Evolutionary conservation across 2,329 filamentous ascomycete species (phyloP).

Genomic region (Cladobotryum protrusum): DNA sequence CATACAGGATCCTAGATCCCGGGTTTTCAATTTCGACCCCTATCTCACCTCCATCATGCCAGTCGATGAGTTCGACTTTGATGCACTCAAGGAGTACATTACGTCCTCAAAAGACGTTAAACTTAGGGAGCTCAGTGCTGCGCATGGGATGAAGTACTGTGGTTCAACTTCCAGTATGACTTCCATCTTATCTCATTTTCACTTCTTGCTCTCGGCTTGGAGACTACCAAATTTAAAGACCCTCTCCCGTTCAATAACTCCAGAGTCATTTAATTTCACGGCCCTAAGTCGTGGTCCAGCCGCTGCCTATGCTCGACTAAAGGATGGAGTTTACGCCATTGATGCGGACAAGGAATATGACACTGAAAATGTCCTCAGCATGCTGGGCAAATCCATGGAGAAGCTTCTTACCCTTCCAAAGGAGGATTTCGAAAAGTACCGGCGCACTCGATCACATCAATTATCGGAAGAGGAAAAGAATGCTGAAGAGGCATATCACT

Average conservation of each 20-base stretch:
- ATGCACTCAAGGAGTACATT: conserved; percentile 76
- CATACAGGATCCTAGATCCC: conserved; percentile 79
- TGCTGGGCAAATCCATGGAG: conserved; percentile 93
- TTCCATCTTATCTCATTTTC: conserved; percentile 77
- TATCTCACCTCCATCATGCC: conserved; percentile 93
- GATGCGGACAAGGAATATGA: conserved; percentile 95
- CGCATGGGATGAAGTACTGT: conserved; percentile 70
- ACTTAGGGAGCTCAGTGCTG: conserved; percentile 61
- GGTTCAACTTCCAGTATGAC: conserved; percentile 99
- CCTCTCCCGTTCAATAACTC: conserved; percentile 61
- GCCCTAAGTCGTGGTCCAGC: conserved; percentile 64
- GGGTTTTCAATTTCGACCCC: conserved; percentile 94
- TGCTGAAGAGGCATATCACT: conserved; percentile 76
- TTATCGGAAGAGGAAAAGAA: conserved; percentile 66
- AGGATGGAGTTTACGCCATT: conserved; percentile 84
- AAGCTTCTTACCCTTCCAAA: conserved; percentile 82
- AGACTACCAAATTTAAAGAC: conserved; percentile 61
- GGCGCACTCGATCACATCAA: conserved; percentile 59
- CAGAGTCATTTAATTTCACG: conserved; percentile 62
- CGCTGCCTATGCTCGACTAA: conserved; percentile 75
- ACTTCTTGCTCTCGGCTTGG: conserved; percentile 84
- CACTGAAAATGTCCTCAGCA: conserved; percentile 75
- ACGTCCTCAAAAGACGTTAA: conserved; percentile 80
- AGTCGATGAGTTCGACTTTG: conserved; percentile 84
- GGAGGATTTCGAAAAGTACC: conserved; percentile 79